Evolutionary conservation across 2,329 filamentous ascomycete genomes (phyloP).

Genomic region (Neospermospora avenae): DNA sequence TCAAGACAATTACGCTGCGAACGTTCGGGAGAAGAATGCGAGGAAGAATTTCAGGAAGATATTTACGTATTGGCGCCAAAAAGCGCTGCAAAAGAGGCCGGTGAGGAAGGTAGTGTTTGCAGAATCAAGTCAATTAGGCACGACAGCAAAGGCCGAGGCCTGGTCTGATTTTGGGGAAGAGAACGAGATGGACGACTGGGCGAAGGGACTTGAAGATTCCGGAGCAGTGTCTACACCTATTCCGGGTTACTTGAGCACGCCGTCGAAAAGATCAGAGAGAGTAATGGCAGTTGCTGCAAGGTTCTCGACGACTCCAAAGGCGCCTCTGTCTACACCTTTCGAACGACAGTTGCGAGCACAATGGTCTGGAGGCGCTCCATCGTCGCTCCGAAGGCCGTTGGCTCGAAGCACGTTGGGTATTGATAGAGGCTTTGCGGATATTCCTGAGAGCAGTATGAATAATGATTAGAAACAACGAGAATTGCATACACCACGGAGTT

Average conservation of each 20-base stretch:
- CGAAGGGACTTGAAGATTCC: slow-evolving; percentile 22
- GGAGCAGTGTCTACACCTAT: slow-evolving; percentile 22
- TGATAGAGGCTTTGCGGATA: slow-evolving; percentile 29
- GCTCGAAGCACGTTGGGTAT: slow-evolving; percentile 25
- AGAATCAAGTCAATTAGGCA: slow-evolving; percentile 15
- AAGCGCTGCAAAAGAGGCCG: slow-evolving; percentile 25
- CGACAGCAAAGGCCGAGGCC: slow-evolving; percentile 25
- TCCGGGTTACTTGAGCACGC: slow-evolving; percentile 38
- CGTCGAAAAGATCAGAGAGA: slow-evolving; percentile 44
- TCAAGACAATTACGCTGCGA: slow-evolving; percentile 28
- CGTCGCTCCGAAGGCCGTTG: slow-evolving; percentile 17
- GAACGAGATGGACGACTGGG: slow-evolving; percentile 25
- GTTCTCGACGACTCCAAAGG: slow-evolving; percentile 43
- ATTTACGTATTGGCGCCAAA: slow-evolving; percentile 34
- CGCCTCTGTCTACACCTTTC: slow-evolving; percentile 43
- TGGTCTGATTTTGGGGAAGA: slow-evolving; percentile 34
- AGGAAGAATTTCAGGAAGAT: slow-evolving; percentile 35
- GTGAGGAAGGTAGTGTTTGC: slow-evolving; percentile 3
- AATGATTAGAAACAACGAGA: slow-evolving; percentile 18
- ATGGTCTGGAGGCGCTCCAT: slow-evolving; percentile 27
- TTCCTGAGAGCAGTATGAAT: slow-evolving; percentile 25
- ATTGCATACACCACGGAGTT: no score
- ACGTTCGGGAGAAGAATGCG: slow-evolving; percentile 33
- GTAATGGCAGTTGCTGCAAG: slow-evolving; percentile 40
- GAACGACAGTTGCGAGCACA: slow-evolving; percentile 37